These are phyloP conservation scores for Pleurotus ostreatus DNA, from an alignment of 768 basidiomycete species.

Conservation along the genomic window DNA sequence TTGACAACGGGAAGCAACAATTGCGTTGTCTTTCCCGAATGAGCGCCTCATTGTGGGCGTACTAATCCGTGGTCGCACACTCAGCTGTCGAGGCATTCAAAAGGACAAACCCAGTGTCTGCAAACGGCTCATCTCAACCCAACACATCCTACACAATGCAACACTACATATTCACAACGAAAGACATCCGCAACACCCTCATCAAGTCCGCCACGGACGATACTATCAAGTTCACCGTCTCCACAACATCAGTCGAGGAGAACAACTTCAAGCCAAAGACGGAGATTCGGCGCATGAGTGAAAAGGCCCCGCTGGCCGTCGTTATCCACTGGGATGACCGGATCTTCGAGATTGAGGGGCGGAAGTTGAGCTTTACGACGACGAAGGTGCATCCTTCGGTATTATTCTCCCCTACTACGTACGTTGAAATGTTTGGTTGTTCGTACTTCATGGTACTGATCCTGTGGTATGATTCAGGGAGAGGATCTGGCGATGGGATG, in stretches of 20 bases:
- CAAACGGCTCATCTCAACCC: too few relatives aligned
- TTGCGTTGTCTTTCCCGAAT: too few relatives aligned
- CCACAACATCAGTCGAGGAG: not conserved
- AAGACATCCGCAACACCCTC: too few relatives aligned
- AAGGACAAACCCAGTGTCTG: too few relatives aligned
- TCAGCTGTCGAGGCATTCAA: too few relatives aligned
- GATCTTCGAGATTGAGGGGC: not conserved
- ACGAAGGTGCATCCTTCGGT: not conserved
- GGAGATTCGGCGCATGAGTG: not conserved
- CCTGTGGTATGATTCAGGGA: not conserved
- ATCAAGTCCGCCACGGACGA: not conserved
- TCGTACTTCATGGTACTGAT: not conserved
- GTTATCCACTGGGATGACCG: not conserved
- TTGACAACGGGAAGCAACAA: too few relatives aligned
- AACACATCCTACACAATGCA: too few relatives aligned
- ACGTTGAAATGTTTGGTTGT: not conserved
- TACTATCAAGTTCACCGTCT: not conserved
- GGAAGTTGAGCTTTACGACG: conserved; percentile 2
- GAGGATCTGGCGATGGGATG: conserved; percentile 1
- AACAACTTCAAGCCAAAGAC: not conserved
- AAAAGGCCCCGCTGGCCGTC: not conserved
- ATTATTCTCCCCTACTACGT: not conserved
- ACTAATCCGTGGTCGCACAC: too few relatives aligned
- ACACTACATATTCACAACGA: too few relatives aligned
- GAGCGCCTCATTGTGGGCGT: too few relatives aligned